Base-by-base conservation (phyloP, 345 rosid genomes). In the Murraya paniculata region DNA sequence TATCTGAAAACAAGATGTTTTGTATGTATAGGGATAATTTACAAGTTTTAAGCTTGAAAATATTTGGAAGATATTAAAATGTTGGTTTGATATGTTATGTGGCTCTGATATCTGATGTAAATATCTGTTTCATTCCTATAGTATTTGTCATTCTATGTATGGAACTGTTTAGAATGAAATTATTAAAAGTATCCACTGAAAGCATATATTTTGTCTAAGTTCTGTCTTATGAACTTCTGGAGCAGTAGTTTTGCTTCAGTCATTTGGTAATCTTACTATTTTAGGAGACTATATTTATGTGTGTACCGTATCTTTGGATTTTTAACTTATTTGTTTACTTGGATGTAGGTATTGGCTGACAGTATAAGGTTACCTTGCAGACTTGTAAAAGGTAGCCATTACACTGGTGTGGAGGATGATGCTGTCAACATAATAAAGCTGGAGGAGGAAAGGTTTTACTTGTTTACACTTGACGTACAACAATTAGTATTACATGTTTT, bases 401-500 rank as follows among this genome's bases (percentile, higher is more conserved):
- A 94, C 90, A 97, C 99, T 69, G 99, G 99, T 18, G 87, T 88
- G 13, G 99, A 97, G 88, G 98, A 97, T 80, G 99, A 93, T 89
- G 99, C 97, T 74, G 94, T 97, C 78, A 93, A 97, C 87, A 90
- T 90, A 62, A 92, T 97, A 86, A 93, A 93, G 86, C 83, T 91
- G 77, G 94, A 88, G 60, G 91, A 94, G 82, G 98, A 91, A 82
- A 97, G 99, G 99, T 94, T 78, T 84, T 41, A 31, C 39, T 80
- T 85, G 72, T 33, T 80, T 76, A 9, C 38, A 33, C 76, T 70
- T 79, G 62, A 71, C 66, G 45, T 65, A 28, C 80, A 75, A 39
- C 19, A 25, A 64, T 27, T 39, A 7, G 28, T 11, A 50, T 58
- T n/a, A 57, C 31, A n/a, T 18, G 55, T 25, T 73, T 24, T 58